These are phyloP conservation scores for Arabis alpina DNA, from an alignment of 345 rosid species.

Conservation along the genomic window DNA sequence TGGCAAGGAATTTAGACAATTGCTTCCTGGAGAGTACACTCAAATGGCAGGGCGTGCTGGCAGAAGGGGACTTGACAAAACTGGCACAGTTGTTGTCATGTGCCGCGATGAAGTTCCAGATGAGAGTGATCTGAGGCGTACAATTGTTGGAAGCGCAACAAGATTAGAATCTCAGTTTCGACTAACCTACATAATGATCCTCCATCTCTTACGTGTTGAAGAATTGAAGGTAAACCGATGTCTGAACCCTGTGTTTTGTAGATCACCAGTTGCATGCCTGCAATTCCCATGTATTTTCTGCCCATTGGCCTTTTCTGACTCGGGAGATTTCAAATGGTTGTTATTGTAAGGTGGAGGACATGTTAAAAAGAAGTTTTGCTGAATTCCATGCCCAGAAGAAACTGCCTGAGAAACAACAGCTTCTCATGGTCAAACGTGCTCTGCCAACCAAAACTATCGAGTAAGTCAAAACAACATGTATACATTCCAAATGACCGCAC, in stretches of 20 bases:
- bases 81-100: constrained; percentile 91
- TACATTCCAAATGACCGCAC: background rate
- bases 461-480: constrained; percentile 51
- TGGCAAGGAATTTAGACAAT: constrained; percentile 83
- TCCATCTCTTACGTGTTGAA: constrained; percentile 98
- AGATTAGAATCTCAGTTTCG: constrained; percentile 93
- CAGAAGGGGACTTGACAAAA: constrained; percentile 94
- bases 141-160: constrained; percentile 85
- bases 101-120: constrained; percentile 96
- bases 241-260: constrained; percentile 19
- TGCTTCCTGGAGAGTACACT: constrained; percentile 98
- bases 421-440: constrained; percentile 76
- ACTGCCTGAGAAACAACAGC: constrained; percentile 83
- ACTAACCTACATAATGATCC: constrained; percentile 91
- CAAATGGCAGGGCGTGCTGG: constrained; percentile 99
- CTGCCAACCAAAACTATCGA: constrained; percentile 73
- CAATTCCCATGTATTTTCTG: constrained; percentile 18
- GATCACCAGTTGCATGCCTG: constrained; percentile 17
- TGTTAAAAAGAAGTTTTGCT: constrained; percentile 98
- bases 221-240: constrained; percentile 78
- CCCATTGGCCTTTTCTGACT: constrained; percentile 12
- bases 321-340: constrained; percentile 19
- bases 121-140: constrained; percentile 61
- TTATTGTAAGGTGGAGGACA: constrained; percentile 84
- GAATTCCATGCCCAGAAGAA: constrained; percentile 95